A percentile compares a stretch with the other conserved stretches of the same genome.
These are phyloP conservation scores for Ophiostoma triangulosporum DNA, from an alignment of 2,329 filamentous ascomycete genomes.

Conservation along the genomic window DNA sequence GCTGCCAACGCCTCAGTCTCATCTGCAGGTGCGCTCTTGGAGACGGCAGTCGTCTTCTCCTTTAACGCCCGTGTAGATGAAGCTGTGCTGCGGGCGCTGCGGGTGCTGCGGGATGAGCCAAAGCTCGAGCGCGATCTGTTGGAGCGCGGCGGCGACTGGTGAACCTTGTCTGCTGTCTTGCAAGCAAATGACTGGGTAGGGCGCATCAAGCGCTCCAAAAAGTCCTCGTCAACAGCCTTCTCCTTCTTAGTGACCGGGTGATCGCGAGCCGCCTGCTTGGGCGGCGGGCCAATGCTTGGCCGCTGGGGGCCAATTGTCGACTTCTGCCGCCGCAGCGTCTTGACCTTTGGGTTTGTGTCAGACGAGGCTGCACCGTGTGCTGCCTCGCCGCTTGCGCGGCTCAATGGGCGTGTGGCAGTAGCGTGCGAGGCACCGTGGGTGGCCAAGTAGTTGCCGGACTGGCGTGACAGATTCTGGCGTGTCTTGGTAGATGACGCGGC, in stretches of 20 bases:
- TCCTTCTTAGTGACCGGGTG: constrained; percentile 34
- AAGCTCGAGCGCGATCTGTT: neutral
- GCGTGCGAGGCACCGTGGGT: constrained; percentile 16
- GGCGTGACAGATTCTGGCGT: constrained; percentile 27
- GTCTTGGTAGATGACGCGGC: constrained; percentile 53
- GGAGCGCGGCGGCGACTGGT: constrained; percentile 28
- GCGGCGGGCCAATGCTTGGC: constrained; percentile 43
- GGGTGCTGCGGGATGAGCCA: neutral
- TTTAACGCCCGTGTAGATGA: neutral
- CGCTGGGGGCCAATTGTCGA: constrained; percentile 32
- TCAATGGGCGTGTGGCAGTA: constrained; percentile 27
- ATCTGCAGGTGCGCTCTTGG: neutral
- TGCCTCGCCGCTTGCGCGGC: constrained; percentile 29
- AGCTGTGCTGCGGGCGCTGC: neutral
- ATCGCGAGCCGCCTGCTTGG: constrained; percentile 41
- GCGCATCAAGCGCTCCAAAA: constrained; percentile 71
- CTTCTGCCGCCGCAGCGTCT: constrained; percentile 32
- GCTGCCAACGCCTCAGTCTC: neutral
- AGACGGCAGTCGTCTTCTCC: neutral
- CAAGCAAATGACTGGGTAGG: constrained; percentile 57
- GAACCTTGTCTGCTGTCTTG: constrained; percentile 51
- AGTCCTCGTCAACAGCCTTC: constrained; percentile 51
- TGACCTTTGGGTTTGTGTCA: constrained; percentile 16
- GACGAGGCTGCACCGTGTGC: constrained; percentile 14
- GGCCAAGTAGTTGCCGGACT: constrained; percentile 24